Evolutionary conservation across 2,329 filamentous ascomycete species (phyloP), one percentile per base, ranked within the genome.

Genomic region (Endoconidiophora laricicola): DNA sequence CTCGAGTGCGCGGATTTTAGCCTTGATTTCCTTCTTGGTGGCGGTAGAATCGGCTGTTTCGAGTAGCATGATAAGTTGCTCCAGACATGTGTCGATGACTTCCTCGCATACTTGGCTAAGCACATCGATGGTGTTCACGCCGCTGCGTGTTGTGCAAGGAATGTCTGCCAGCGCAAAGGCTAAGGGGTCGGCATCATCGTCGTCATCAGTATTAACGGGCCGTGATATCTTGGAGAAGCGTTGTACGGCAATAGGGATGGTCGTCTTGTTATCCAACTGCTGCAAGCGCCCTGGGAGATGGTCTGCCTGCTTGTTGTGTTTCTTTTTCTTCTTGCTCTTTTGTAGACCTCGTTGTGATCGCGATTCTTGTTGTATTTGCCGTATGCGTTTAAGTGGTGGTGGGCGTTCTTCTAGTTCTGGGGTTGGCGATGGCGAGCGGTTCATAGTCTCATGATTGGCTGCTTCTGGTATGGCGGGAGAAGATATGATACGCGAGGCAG

Each of bases 41-140:
- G 66, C 57, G 24, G 72, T 68, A 22, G 69, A 67, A 1, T 67
- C 67, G 3, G 57, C 59, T 0, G 52, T 49, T 3, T 58, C 46
- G 16, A 60, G 61, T 7, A 66, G 62, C 29, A 71, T 66, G 41
- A 69, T 63, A 2, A 78, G 60, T 44, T 69, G 69, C 1, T 64
- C 63, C 29, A 79, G 59, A 12, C 66, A 71, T 2, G 66, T 62
- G n/a, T 67, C 67, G 18, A 79, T 65, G 29, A 79, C 68, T 57
- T 81, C 77, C 33, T 77, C 70, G 58, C 74, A 81, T 12, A 80
- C 67, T 55, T 79, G 72, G 4, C 71, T 67, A 37, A 82, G 65
- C 1, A 81, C 77, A 56, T 82, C 78, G 2, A 81, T 66, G 0
- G 73, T 68, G 44, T 76, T 82, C 55, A 80, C 76, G 43, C 74